These are phyloP conservation scores for Penicillium odoratum DNA, from an alignment of 495 filamentous ascomycete species.

Conservation along the genomic window DNA sequence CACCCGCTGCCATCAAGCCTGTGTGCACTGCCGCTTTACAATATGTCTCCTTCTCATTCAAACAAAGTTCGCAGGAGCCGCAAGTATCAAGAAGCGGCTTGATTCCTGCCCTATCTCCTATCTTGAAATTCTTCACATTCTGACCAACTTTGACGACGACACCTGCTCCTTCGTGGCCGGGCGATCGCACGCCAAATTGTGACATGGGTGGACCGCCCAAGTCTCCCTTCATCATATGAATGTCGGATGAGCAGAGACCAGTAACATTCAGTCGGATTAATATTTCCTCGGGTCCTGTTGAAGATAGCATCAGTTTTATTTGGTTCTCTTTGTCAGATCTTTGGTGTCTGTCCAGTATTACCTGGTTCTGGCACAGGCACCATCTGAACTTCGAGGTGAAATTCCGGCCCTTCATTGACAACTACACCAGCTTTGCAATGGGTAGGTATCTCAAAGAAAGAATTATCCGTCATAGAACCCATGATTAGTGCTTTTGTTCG, in stretches of 20 bases:
- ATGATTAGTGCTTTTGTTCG: too few relatives aligned
- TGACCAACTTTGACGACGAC: conserved; percentile 53
- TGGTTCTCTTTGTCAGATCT: too few relatives aligned
- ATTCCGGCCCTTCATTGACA: conserved; percentile 54
- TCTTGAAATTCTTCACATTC: conserved; percentile 54
- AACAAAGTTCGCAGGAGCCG: conserved; percentile 50
- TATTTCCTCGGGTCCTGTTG: conserved; percentile 45
- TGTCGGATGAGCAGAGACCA: conserved; percentile 48
- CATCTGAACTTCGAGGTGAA: conserved; percentile 50
- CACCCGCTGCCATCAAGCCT: conserved; percentile 38
- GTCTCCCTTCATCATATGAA: conserved; percentile 49
- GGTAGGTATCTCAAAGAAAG: conserved; percentile 43
- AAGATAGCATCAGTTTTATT: not conserved
- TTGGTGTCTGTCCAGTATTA: conserved; percentile 17
- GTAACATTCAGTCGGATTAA: conserved; percentile 50
- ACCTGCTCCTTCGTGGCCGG: conserved; percentile 59
- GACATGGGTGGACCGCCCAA: conserved; percentile 49
- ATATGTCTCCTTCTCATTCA: conserved; percentile 44
- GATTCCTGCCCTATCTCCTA: conserved; percentile 60
- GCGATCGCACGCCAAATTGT: conserved; percentile 44
- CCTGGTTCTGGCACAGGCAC: conserved; percentile 56
- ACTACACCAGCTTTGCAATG: conserved; percentile 56
- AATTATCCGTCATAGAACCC: too few relatives aligned
- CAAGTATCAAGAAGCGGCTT: conserved; percentile 57
- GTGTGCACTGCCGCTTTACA: conserved; percentile 36